Base-by-base conservation (phyloP, 2,329 filamentous ascomycete genomes). In the Madurella mycetomatis region DNA sequence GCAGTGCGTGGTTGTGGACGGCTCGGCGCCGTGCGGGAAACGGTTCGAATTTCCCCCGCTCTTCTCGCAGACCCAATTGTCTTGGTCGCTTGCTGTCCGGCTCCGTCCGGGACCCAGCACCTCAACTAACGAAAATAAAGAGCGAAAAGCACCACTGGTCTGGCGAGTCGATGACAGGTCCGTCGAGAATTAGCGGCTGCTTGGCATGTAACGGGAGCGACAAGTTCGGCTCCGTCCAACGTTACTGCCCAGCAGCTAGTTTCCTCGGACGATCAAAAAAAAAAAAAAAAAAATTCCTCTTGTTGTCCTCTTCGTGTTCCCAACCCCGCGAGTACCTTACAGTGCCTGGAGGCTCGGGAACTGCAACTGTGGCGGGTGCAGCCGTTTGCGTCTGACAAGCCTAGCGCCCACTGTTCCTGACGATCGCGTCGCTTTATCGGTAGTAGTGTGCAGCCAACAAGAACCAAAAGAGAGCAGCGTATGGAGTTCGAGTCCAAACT, bases 201-300 rank as follows among this genome's bases (percentile, higher is more conserved):
- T 64, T 64, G 62, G 62, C 62, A 59, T 50, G 56, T 57, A 57
- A 55, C 56, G 47, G 51, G 18, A 25, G 53, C 39, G 19, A 40
- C 32, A 19, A n/a, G 7, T 44, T 30, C 15, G 34, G 32, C 49
- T 40, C 18, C 12, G 44, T 49, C 30, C 18, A 25, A 16, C 13
- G 15, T 40, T 41, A 47, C 48, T 58, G 53, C 49, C 53, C 53
- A 51, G 56, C 53, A 58, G 49, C 50, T 43, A 31, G 43, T 16
- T 41, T 37, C 19, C 19, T 54, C 34, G 34, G 34, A 15, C 9
- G 34, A 37, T 15, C n/a, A n/a, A n/a, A n/a, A n/a, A n/a, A n/a
- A n/a, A n/a, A n/a, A n/a, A n/a, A n/a, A n/a, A 37, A 37, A 37
- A 37, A 11, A 2, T 37, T 11, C 9, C 34, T 37, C 9, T 15